These are phyloP conservation scores for Melampsora abietis-canadensis DNA, from an alignment of 1,284 basidiomycete genomes.

Conservation along the genomic window DNA sequence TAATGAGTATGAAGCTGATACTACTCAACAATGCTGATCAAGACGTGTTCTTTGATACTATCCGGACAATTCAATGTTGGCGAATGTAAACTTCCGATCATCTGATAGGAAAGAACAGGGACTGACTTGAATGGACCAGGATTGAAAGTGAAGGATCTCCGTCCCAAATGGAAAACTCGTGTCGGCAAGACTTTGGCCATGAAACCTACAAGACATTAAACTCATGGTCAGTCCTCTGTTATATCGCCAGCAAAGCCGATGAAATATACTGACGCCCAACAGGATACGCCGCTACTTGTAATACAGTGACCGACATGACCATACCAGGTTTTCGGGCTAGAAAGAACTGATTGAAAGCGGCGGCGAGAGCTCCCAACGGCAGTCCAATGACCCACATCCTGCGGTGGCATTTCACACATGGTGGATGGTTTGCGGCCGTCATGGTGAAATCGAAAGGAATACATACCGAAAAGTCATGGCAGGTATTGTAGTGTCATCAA, in stretches of 20 bases:
- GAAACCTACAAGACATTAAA: conserved; percentile 5
- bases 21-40: conserved; percentile 39
- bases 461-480: conserved; percentile 70
- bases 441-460: not conserved
- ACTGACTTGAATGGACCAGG: conserved; percentile 43
- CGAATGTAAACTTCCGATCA: not conserved
- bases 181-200: conserved; percentile 25
- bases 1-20: too few species aligned
- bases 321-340: conserved; percentile 28
- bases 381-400: conserved; percentile 40
- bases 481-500: conserved; percentile 73
- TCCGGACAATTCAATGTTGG: not conserved
- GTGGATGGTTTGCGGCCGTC: not conserved
- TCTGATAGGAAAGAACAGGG: not conserved
- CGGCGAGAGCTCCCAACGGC: conserved; percentile 18
- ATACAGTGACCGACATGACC: conserved; percentile 22
- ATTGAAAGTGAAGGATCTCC: conserved; percentile 26
- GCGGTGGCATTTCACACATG: not conserved
- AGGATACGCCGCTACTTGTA: conserved; percentile 35
- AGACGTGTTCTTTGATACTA: conserved; percentile 41
- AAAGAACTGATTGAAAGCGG: conserved; percentile 40
- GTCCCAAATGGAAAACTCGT: not conserved
- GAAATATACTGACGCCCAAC: conserved; percentile 18
- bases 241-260: not conserved
- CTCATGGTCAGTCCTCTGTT: too few species aligned